Conservation (phyloP, 2,329 filamentous ascomycete genomes). For the Botrytis aclada region DNA sequence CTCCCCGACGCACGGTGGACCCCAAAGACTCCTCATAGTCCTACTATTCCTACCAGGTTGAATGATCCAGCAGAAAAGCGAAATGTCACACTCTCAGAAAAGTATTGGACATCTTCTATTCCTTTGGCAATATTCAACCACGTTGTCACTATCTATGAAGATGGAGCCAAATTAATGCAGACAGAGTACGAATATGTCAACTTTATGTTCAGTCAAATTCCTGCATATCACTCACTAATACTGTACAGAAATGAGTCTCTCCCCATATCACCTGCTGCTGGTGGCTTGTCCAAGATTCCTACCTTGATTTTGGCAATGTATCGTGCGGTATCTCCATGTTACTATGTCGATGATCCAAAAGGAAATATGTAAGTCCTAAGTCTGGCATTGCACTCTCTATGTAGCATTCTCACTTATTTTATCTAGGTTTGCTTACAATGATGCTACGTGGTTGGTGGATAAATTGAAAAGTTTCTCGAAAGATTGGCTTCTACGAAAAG, state of each 20-base stretch:
- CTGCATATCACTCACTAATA: slow-evolving; percentile 38
- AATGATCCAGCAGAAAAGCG: slow-evolving; percentile 20
- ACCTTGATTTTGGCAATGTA: slow-evolving; percentile 75
- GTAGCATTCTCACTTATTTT: slow-evolving; percentile 5
- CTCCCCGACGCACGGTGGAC: neutral
- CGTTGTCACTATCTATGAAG: slow-evolving; percentile 58
- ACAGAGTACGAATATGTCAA: slow-evolving; percentile 41
- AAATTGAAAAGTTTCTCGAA: slow-evolving; percentile 49
- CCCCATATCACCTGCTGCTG: slow-evolving; percentile 64
- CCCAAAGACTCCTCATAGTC: neutral
- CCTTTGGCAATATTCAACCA: slow-evolving; percentile 73
- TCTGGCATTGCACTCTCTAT: neutral
- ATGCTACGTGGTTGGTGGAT: slow-evolving; percentile 61
- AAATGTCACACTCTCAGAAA: slow-evolving; percentile 78
- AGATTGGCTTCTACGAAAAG: slow-evolving; percentile 52
- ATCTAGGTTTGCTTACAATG: slow-evolving; percentile 63
- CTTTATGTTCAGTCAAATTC: slow-evolving; percentile 17
- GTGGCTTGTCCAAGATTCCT: slow-evolving; percentile 68
- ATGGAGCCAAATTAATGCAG: slow-evolving; percentile 57
- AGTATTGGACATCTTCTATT: slow-evolving; percentile 83
- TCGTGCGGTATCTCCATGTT: slow-evolving; percentile 70
- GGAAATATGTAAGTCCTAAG: slow-evolving; percentile 59
- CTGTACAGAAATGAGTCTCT: slow-evolving; percentile 37
- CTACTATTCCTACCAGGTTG: neutral
- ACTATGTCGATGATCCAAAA: slow-evolving; percentile 61